Evolutionary conservation across 306 rosid genomes (phyloP).

Genomic region (Benincasa hispida): DNA sequence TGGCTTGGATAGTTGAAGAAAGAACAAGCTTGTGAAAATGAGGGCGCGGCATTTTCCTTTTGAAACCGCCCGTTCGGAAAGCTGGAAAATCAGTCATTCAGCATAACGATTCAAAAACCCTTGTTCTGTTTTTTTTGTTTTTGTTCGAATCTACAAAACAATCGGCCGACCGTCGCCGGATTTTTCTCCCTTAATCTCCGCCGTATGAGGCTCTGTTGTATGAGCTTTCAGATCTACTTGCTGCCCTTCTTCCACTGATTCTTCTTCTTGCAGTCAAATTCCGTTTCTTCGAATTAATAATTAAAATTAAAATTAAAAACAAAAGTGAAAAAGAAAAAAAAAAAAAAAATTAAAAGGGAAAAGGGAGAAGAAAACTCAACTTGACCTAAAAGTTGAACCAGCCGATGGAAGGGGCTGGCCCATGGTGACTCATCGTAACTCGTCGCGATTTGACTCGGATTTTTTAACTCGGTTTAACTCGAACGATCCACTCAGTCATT

Average conservation of each 20-base stretch:
- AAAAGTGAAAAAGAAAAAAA: background rate
- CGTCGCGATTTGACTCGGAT: background rate
- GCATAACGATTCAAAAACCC: background rate
- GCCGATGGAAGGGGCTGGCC: conserved; percentile 21
- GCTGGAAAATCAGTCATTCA: conserved; percentile 12
- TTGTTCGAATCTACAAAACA: background rate
- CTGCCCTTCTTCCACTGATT: conserved; percentile 14
- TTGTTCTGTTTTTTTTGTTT: no score
- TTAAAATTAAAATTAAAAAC: background rate
- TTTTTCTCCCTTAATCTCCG: conserved; percentile 8
- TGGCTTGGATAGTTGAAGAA: conserved; percentile 48
- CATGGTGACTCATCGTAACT: conserved; percentile 33
- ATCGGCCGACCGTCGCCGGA: background rate
- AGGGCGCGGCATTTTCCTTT: conserved; percentile 51
- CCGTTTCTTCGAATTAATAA: conserved; percentile 18
- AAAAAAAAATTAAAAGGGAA: background rate
- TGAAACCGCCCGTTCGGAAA: conserved; percentile 6
- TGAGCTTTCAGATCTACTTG: conserved; percentile 37
- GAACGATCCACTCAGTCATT: background rate
- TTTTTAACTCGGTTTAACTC: background rate
- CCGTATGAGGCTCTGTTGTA: background rate
- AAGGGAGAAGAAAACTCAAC: conserved; percentile 19
- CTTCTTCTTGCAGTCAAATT: conserved; percentile 46
- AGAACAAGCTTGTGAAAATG: conserved; percentile 76
- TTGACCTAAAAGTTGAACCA: conserved; percentile 35